A percentile compares a stretch with the other conserved stretches of the same genome.
Evolutionary conservation across 371 early-diverging fungal genomes (phyloP).

Genomic region (Massospora cicadina): DNA sequence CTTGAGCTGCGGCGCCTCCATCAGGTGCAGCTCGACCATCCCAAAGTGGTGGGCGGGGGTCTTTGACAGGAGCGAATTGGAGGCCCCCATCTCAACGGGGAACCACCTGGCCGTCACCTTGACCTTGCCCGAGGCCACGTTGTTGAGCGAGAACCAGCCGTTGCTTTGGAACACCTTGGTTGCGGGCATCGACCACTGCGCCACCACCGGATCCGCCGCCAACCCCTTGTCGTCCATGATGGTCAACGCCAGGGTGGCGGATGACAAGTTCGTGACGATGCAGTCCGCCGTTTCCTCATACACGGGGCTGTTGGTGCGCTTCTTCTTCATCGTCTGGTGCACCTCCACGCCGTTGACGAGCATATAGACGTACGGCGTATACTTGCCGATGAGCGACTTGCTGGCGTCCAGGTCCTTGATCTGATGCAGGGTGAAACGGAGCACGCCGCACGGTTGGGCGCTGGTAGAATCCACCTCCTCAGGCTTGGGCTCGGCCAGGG

Average conservation of each 20-base stretch:
- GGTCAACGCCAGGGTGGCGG: conserved; percentile 20
- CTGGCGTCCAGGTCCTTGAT: conserved; percentile 21
- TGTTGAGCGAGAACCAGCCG: conserved; percentile 21
- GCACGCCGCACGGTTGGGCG: conserved; percentile 16
- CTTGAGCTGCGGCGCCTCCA: background rate
- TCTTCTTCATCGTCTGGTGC: conserved; percentile 22
- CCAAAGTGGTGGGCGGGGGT: conserved; percentile 1
- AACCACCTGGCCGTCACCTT: conserved; percentile 30
- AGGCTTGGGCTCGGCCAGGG: background rate
- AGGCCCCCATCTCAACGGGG: conserved; percentile 21
- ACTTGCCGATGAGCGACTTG: conserved; percentile 15
- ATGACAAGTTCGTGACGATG: conserved; percentile 23
- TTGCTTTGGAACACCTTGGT: conserved; percentile 21
- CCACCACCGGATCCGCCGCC: conserved; percentile 20
- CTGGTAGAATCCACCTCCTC: background rate
- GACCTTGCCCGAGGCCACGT: conserved; percentile 15
- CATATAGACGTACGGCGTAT: conserved; percentile 26
- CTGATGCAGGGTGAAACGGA: conserved; percentile 32
- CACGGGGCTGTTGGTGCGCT: conserved; percentile 24
- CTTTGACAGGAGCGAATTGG: background rate
- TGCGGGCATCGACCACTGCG: conserved; percentile 22
- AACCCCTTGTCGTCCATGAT: conserved; percentile 22
- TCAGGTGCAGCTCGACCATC: background rate
- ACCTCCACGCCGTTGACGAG: conserved; percentile 25
- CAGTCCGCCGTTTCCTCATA: conserved; percentile 26